Base-by-base conservation (phyloP, 768 basidiomycete species). In the Tremella mesenterica region DNA sequence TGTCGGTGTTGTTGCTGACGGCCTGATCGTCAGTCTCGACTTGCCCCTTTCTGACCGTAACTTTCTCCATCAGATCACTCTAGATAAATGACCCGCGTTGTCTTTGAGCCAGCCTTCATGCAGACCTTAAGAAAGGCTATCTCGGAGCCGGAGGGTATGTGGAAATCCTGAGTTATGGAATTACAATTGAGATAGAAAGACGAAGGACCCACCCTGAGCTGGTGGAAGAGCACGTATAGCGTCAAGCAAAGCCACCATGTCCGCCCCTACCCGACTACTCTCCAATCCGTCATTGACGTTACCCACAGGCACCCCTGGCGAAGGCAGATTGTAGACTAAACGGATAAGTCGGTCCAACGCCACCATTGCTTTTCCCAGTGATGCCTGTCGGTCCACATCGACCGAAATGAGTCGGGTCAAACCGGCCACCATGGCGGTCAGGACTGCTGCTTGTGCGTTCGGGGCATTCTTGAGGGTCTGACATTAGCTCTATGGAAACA, bases 1-100 rank as follows among this genome's bases (percentile, higher is more conserved):
- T 58, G 55, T 8, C 65, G 52, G 34, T 64, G 65, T 26, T 63
- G 66, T 27, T 67, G 65, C 41, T 70, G 68, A 14, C 68, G 63
- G 5, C 67, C 67, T 62, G 43, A 27, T n/a, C n/a, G n/a, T n/a
- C n/a, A n/a, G n/a, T n/a, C n/a, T n/a, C n/a, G n/a, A n/a, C n/a
- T n/a, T n/a, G n/a, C n/a, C n/a, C n/a, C n/a, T n/a, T n/a, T n/a
- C n/a, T n/a, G n/a, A n/a, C n/a, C n/a, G n/a, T n/a, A n/a, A n/a
- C n/a, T n/a, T n/a, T n/a, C n/a, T n/a, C n/a, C n/a, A n/a, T n/a
- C n/a, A n/a, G n/a, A n/a, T n/a, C n/a, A n/a, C n/a, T n/a, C n/a
- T n/a, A n/a, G n/a, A n/a, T n/a, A n/a, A n/a, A n/a, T n/a, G n/a
- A n/a, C n/a, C n/a, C n/a, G n/a, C n/a, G n/a, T n/a, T n/a, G n/a